These are phyloP conservation scores for Agrocybe praecox DNA, from an alignment of 768 basidiomycete genomes.

Conservation along the genomic window DNA sequence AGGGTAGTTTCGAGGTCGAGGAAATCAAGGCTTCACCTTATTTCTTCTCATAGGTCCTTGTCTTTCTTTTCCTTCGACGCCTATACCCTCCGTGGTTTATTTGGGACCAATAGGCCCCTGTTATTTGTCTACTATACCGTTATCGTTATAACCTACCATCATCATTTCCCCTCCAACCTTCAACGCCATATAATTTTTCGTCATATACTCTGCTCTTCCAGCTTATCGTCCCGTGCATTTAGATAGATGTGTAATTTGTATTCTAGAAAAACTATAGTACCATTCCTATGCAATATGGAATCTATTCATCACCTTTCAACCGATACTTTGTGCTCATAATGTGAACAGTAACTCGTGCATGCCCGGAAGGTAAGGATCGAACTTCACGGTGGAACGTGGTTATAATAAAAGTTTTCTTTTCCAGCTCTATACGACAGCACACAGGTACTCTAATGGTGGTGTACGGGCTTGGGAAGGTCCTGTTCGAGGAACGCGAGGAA, in stretches of 20 bases:
- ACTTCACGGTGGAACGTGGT: neutral
- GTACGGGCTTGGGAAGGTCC: constrained; percentile 70
- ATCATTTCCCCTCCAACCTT: neutral
- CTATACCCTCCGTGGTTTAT: neutral
- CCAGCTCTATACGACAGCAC: constrained; percentile 11
- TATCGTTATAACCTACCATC: neutral
- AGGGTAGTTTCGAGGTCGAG: constrained; percentile 85
- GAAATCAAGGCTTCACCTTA: constrained; percentile 82
- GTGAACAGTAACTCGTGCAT: too few species aligned
- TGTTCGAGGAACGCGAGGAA: constrained; percentile 83
- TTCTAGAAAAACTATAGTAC: neutral
- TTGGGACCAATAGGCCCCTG: neutral
- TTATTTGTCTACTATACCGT: neutral
- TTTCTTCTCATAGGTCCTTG: constrained; percentile 80
- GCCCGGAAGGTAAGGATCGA: neutral
- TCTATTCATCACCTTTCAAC: neutral
- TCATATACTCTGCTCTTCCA: neutral
- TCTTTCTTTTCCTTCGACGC: neutral
- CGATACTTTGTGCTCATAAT: too few species aligned
- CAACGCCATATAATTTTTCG: neutral
- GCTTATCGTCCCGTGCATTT: neutral
- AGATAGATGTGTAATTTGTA: neutral
- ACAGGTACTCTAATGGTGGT: constrained; percentile 42
- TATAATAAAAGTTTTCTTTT: neutral
- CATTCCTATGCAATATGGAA: neutral